A percentile compares a stretch with the other conserved stretches of the same genome.
Conservation (phyloP, 768 basidiomycete genomes). For the Amanita rubescens region DNA sequence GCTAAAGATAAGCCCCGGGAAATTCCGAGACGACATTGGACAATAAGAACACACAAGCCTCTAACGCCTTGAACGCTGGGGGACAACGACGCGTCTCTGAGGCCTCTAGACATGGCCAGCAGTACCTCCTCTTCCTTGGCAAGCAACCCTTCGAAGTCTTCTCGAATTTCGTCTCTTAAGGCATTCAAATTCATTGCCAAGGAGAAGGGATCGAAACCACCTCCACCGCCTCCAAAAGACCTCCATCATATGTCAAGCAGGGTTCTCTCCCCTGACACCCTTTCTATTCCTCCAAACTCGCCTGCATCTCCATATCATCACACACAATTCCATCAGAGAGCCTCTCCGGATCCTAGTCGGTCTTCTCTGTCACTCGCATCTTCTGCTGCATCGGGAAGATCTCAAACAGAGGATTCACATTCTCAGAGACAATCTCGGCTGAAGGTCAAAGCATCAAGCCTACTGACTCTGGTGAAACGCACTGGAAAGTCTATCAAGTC, state of each 20-base stretch:
- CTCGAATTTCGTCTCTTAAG: constrained; percentile 28
- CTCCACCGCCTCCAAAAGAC: constrained; percentile 64
- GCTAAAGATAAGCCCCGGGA: too few species aligned
- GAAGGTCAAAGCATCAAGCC: constrained; percentile 30
- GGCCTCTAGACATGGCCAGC: constrained; percentile 17
- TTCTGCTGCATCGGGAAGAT: constrained; percentile 22
- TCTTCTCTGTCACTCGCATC: constrained; percentile 32
- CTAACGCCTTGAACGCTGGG: too few species aligned
- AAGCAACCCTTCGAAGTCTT: constrained; percentile 14
- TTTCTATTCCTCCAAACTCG: constrained; percentile 29
- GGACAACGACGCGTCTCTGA: too few species aligned
- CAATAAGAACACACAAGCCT: too few species aligned
- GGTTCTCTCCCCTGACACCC: constrained; percentile 39
- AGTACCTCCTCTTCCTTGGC: constrained; percentile 18
- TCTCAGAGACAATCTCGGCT: not conserved
- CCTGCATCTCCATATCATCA: constrained; percentile 33
- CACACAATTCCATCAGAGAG: constrained; percentile 25
- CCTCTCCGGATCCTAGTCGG: constrained; percentile 25
- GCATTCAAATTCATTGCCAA: constrained; percentile 24
- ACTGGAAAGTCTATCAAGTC: constrained; percentile 24
- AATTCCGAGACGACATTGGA: too few species aligned
- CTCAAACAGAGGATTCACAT: constrained; percentile 15
- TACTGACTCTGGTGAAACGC: constrained; percentile 37
- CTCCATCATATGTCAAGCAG: constrained; percentile 38
- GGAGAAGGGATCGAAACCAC: constrained; percentile 31